Evolutionary conservation across 2,329 filamentous ascomycete species (phyloP), one percentile per base, ranked within the genome.

Genomic region (Alternaria incomplexa): DNA sequence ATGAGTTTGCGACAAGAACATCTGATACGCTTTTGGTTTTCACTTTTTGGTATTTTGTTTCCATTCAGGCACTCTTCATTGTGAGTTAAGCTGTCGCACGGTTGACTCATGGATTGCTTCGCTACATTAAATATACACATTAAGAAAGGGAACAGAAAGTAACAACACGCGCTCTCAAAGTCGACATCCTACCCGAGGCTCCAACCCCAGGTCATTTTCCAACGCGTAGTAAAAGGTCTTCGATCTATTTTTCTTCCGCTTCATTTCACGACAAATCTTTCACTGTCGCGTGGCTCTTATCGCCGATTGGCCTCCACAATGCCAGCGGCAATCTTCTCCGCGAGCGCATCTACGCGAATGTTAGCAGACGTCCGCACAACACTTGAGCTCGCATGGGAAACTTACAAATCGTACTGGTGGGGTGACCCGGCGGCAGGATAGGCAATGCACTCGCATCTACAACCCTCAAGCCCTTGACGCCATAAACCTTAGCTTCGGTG

Each of bases 401-500:
- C 48, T 52, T 52, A 23, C 48, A 52, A 52, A 52, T 52, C 6
- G 48, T 52, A 32, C 48, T 52, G 20, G 26, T 52, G 30, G 48
- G 25, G 5, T 57, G 54, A 15, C 44, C 54, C 10, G 54, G 54
- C 6, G 44, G 43, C 9, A 48, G 11, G 12, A 57, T 25, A 8
- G 54, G 11, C 28, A 48, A 57, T 17, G 54, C 44, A 50, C 44
- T 48, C 26, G 54, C 43, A 57, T 57, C 54, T 25, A 57, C 54
- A n/a, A 48, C 54, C 10, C 54, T 15, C 26, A 57, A 22, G 7
- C 54, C 54, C 6, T 25, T 2, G 1, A 56, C 54, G 5, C 77
- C 77, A 47, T 72, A 71, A 1, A 80, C 78, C 17, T 67, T 66
- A 1, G 64, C 76, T 32, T 74, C 69, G 2, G 69, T 66, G 66